These are phyloP conservation scores for Penicillium angulare DNA, from an alignment of 495 filamentous ascomycete genomes.

Conservation along the genomic window DNA sequence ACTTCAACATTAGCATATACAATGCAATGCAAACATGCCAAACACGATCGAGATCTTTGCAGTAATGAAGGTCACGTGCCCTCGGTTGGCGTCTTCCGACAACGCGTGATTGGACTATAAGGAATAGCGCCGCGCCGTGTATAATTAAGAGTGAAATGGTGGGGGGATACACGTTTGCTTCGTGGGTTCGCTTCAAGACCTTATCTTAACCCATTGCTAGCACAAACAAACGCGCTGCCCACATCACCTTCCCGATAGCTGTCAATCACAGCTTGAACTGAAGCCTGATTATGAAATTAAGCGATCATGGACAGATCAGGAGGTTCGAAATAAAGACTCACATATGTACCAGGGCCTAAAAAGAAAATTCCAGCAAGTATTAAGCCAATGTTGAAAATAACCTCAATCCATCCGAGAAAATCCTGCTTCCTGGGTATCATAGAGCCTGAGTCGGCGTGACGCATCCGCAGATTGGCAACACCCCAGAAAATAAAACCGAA, in stretches of 20 bases:
- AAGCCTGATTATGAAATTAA: slow-evolving; percentile 32
- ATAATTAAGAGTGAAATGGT: no score
- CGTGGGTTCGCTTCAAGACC: no score
- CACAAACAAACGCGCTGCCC: slow-evolving; percentile 61
- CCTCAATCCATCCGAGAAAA: slow-evolving; percentile 59
- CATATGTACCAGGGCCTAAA: slow-evolving; percentile 77
- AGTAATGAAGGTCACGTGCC: no score
- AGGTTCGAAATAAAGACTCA: slow-evolving; percentile 44
- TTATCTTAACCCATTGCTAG: slow-evolving; percentile 53
- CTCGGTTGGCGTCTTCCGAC: no score
- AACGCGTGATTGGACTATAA: no score
- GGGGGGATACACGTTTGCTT: no score
- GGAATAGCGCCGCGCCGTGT: no score
- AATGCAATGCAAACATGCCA: no score
- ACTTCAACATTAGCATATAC: no score
- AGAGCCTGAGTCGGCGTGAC: slow-evolving; percentile 62
- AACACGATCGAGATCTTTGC: no score
- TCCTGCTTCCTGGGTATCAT: slow-evolving; percentile 57
- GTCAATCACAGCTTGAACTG: slow-evolving; percentile 62
- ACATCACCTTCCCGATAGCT: slow-evolving; percentile 55
- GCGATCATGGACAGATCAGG: slow-evolving; percentile 3
- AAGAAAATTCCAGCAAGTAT: slow-evolving; percentile 74
- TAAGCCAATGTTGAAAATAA: slow-evolving; percentile 63
- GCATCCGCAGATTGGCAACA: slow-evolving; percentile 81
- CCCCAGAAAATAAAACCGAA: slow-evolving; percentile 97